Percentiles rank a stretch among this genome's conserved stretches.
phyloP scores from a whole-genome alignment of 495 filamentous ascomycete genomes.

The Chaetomidium leptoderma region DNA sequence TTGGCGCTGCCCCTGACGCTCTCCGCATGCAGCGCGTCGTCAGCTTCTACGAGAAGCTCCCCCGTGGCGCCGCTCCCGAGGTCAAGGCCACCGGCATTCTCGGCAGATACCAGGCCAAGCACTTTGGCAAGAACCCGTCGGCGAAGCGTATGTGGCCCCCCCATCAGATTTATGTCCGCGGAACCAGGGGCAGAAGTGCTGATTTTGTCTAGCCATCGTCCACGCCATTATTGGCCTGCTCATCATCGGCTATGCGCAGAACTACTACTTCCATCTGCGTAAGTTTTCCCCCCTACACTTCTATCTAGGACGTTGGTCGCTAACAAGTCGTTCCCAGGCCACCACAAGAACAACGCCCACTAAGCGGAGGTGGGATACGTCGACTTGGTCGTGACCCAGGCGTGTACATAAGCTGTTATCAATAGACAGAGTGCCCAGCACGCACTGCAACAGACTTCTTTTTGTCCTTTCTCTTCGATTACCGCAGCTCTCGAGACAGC shows the following conservation, averaged over 20 bases:
- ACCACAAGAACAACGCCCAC: constrained; percentile 99
- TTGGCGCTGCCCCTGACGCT: constrained; percentile 90
- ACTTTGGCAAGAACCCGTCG: constrained; percentile 90
- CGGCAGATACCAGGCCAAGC: constrained; percentile 82
- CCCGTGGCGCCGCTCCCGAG: constrained; percentile 79
- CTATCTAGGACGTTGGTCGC: background rate
- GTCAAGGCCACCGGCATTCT: constrained; percentile 72
- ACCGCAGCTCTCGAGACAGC: background rate
- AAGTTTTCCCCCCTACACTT: constrained; percentile 33
- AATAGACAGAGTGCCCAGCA: constrained; percentile 31
- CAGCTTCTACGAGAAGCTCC: constrained; percentile 96
- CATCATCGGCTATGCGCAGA: constrained; percentile 81
- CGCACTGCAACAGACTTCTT: constrained; percentile 10
- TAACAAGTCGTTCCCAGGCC: constrained; percentile 54
- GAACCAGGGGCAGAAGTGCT: constrained; percentile 10
- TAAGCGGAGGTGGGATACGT: constrained; percentile 46
- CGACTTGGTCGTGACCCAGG: constrained; percentile 26
- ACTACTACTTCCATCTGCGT: constrained; percentile 99
- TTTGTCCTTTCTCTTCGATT: background rate
- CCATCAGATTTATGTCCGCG: background rate
- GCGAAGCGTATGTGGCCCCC: constrained; percentile 68
- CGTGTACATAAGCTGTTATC: constrained; percentile 46
- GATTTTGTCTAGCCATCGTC: constrained; percentile 62
- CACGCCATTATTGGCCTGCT: constrained; percentile 76
- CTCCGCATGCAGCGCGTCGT: constrained; percentile 93